A percentile compares a stretch with the other conserved stretches of the same genome.
phyloP scores from a whole-genome alignment of 2,329 filamentous ascomycete genomes.

The Aspergillus aculeatus region DNA sequence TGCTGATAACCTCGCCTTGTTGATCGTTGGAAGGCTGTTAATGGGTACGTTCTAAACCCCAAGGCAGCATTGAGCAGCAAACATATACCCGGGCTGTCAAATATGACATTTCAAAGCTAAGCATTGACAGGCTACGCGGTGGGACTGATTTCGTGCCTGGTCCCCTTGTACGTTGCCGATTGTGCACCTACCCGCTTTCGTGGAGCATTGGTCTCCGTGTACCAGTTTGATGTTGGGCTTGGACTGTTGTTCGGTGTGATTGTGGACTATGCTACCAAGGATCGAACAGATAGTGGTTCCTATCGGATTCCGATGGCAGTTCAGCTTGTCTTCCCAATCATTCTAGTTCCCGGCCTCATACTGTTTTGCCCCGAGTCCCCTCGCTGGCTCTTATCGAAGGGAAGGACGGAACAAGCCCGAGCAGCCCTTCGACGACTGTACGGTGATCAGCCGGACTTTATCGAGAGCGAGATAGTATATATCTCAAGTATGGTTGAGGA shows the following conservation, averaged over 20 bases:
- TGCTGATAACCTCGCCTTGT: not conserved
- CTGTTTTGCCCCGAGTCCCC: constrained; percentile 15
- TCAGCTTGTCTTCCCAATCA: not conserved
- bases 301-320: constrained; percentile 6
- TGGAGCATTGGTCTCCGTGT: constrained; percentile 1
- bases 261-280: constrained; percentile 1
- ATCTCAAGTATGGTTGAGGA: constrained; percentile 9
- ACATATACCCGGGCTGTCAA: not conserved
- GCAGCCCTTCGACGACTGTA: constrained; percentile 7
- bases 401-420: constrained; percentile 5
- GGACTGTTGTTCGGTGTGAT: constrained; percentile 2
- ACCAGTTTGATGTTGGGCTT: constrained; percentile 3
- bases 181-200: constrained; percentile 3
- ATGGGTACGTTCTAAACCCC: not conserved
- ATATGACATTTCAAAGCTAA: not conserved
- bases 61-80: not conserved
- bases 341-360: constrained; percentile 2
- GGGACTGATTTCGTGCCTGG: not conserved
- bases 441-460: not conserved
- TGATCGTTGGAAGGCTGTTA: not conserved
- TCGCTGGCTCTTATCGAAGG: constrained; percentile 12
- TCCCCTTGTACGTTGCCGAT: constrained; percentile 2
- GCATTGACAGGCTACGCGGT: not conserved
- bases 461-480: constrained; percentile 6
- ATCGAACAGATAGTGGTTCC: not conserved